These are phyloP conservation scores for Calonectria pteridis DNA, from an alignment of 2,329 filamentous ascomycete genomes.

Conservation along the genomic window DNA sequence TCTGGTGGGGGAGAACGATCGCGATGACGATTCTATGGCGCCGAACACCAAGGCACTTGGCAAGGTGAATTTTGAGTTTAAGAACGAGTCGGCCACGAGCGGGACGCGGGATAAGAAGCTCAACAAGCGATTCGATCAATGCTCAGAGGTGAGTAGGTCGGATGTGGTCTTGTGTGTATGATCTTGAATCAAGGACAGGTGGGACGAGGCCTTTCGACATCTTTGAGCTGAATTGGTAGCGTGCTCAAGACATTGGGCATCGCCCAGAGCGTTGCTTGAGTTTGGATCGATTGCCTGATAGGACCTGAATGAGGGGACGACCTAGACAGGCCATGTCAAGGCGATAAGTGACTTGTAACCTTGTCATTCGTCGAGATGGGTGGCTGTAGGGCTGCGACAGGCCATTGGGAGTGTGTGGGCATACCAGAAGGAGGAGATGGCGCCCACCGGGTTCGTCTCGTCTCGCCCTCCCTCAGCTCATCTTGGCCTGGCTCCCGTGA, in stretches of 20 bases:
- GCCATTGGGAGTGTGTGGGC: slow-evolving; percentile 21
- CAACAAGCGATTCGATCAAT: slow-evolving; percentile 29
- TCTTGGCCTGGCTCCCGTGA: slow-evolving; percentile 12
- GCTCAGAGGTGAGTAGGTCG: not conserved
- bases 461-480: slow-evolving; percentile 11
- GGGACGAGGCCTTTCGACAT: not conserved
- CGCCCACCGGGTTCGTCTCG: slow-evolving; percentile 17
- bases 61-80: slow-evolving; percentile 20
- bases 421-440: slow-evolving; percentile 14
- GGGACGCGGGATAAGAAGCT: slow-evolving; percentile 20
- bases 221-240: not conserved
- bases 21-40: slow-evolving; percentile 1
- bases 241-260: not conserved
- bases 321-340: slow-evolving; percentile 26
- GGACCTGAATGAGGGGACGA: slow-evolving; percentile 3
- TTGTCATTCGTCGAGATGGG: slow-evolving; percentile 34
- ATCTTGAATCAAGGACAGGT: not conserved
- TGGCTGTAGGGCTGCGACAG: slow-evolving; percentile 29
- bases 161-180: not conserved
- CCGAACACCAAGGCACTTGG: slow-evolving; percentile 9
- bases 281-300: slow-evolving; percentile 4
- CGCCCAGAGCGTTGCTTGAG: not conserved
- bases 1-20: slow-evolving; percentile 15
- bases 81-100: slow-evolving; percentile 8
- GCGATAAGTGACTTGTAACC: slow-evolving; percentile 43